phyloP scores from a whole-genome alignment of 2,329 filamentous ascomycete genomes.

The Aspergillus ibericus region DNA sequence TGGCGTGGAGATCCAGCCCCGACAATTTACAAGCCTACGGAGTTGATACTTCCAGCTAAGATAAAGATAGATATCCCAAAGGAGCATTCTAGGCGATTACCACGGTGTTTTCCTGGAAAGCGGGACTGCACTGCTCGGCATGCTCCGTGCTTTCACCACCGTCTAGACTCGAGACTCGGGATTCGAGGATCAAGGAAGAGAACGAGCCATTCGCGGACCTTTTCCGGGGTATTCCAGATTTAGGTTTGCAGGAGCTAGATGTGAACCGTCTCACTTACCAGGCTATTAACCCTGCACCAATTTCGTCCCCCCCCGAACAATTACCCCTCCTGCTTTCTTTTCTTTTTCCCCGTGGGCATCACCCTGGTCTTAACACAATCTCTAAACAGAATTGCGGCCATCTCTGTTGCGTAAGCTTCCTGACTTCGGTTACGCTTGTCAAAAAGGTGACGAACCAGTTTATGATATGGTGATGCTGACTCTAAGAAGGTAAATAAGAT shows the following conservation, averaged over 20 bases:
- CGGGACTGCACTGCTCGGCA: too few species aligned
- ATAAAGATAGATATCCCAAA: too few species aligned
- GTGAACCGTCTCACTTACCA: neutral
- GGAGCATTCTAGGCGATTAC: too few species aligned
- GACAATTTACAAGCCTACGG: neutral
- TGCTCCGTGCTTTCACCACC: too few species aligned
- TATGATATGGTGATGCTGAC: neutral
- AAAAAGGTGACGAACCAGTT: neutral
- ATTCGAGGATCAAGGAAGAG: too few species aligned
- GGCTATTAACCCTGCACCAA: too few species aligned
- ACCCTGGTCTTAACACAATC: neutral
- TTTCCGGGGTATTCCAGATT: too few species aligned
- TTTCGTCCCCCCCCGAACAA: neutral
- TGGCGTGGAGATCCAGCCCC: conserved; percentile 25
- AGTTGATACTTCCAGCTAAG: too few species aligned
- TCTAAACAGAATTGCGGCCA: neutral
- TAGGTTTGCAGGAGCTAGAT: too few species aligned
- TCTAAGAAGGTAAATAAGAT: neutral
- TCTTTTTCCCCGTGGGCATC: neutral
- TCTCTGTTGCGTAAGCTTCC: neutral
- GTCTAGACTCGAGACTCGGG: too few species aligned
- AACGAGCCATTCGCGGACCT: too few species aligned
- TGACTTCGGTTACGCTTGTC: neutral
- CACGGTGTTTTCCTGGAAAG: too few species aligned
- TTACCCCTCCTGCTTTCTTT: neutral